These are phyloP conservation scores for Beauveria asiatica DNA, from an alignment of 2,329 filamentous ascomycete species.

Conservation along the genomic window DNA sequence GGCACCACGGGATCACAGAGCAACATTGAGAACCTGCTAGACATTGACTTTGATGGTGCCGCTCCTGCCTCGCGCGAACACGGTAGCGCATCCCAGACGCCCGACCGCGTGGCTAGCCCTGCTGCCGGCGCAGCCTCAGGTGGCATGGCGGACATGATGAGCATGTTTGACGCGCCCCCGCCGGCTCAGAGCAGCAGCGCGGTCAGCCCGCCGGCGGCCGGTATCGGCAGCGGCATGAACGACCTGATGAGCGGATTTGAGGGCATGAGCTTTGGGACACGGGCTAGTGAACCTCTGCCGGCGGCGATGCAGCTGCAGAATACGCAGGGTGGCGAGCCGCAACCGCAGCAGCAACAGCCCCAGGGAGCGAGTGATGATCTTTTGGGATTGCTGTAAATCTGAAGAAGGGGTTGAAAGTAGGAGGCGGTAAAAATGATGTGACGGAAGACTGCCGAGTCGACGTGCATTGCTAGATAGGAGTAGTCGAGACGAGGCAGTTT, in stretches of 20 bases:
- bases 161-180: constrained; percentile 59
- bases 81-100: constrained; percentile 48
- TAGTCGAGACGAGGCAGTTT: background rate
- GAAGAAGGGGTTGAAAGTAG: constrained; percentile 10
- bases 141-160: constrained; percentile 56
- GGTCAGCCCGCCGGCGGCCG: constrained; percentile 25
- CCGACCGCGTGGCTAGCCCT: constrained; percentile 60
- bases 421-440: background rate
- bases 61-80: constrained; percentile 78
- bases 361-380: constrained; percentile 57
- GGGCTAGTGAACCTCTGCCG: constrained; percentile 52
- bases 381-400: constrained; percentile 32
- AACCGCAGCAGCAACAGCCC: constrained; percentile 26
- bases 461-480: background rate
- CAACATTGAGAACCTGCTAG: constrained; percentile 89
- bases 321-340: constrained; percentile 20
- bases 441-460: too few species aligned
- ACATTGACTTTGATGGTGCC: constrained; percentile 92
- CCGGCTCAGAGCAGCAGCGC: constrained; percentile 38
- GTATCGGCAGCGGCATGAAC: constrained; percentile 56
- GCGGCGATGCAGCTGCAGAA: constrained; percentile 48
- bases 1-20: constrained; percentile 54
- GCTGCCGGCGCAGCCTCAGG: constrained; percentile 33
- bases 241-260: constrained; percentile 89
- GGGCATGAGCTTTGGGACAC: constrained; percentile 63